Evolutionary conservation across 164 flowering plant genomes (phyloP), one percentile per base, ranked within the genome.

Genomic region (Echeveria elegans): DNA sequence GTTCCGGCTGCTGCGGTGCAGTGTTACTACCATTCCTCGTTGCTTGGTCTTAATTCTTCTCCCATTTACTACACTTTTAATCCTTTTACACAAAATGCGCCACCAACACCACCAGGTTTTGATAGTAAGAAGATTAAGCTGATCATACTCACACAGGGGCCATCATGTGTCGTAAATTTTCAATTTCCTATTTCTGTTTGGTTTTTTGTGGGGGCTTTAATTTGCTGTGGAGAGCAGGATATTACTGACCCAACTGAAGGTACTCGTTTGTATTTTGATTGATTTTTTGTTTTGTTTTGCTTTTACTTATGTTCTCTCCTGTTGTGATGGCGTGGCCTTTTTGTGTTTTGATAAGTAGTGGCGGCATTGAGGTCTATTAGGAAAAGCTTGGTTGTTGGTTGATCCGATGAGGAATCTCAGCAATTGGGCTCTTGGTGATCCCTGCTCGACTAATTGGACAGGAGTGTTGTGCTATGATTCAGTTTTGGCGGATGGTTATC

Each of bases 381-480:
- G 74, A 67, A 47, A 29, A 79, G 77, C 59, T 79, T 91, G 75
- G 52, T n/a, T n/a, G n/a, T n/a, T n/a, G n/a, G n/a, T 61, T 23
- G 97, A 91, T 81, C 80, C 85, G 29, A 65, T 71, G 48, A 66
- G 72, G 58, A 72, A 77, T 67, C 80, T 92, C 38, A 70, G 63
- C 21, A 77, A 74, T 53, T 92, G 97, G 97, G 75, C 70, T 24
- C 48, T 43, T 30, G 87, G 96, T 34, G 97, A 92, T 75, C 96
- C 97, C 26, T 92, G 97, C 66, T 71, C 74, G 34, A 74, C 89
- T 21, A 84, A 85, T 37, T 92, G 97, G 97, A 85, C 83, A 0
- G 96, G 96, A 45, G 82, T 92, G 66, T 38, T 80, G 47, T 92
- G 98, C 86, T 83, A 29, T 79, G 81, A 89, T 71, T 10, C 7